A percentile compares a stretch with the other conserved stretches of the same genome.
These are phyloP conservation scores for Leishmania guyanensis DNA, from an alignment of 208 protist species.

Conservation along the genomic window DNA sequence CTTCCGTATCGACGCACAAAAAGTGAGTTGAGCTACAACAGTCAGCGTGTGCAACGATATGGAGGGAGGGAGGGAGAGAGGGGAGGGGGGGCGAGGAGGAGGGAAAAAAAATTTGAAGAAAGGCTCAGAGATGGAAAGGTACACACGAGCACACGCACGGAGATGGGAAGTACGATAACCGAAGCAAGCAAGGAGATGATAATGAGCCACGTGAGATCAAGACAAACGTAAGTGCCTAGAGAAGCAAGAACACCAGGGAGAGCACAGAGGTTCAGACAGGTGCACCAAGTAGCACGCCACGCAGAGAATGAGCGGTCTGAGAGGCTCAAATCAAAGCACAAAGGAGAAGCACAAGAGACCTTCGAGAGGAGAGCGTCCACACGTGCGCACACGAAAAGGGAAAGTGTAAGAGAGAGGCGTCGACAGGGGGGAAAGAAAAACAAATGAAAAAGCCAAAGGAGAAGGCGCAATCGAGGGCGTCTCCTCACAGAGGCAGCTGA, in stretches of 20 bases:
- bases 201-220: not conserved
- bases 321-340: not conserved
- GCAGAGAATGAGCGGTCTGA: not conserved
- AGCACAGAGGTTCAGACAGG: not conserved
- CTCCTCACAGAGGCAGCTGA: not conserved
- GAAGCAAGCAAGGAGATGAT: not conserved
- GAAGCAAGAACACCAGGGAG: not conserved
- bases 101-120: not conserved
- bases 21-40: not conserved
- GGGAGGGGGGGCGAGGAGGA: not conserved
- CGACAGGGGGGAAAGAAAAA: not conserved
- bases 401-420: not conserved
- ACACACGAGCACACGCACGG: not conserved
- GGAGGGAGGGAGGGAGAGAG: not conserved
- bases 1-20: not conserved
- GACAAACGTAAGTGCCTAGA: not conserved
- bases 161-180: constrained; percentile 14
- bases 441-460: not conserved
- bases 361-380: not conserved
- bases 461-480: not conserved
- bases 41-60: not conserved
- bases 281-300: not conserved
- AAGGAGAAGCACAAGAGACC: not conserved
- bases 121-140: not conserved
- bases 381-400: not conserved